A percentile compares a stretch with the other conserved stretches of the same genome.
These are phyloP conservation scores for Clarkia xantiana DNA, from an alignment of 345 rosid species.

Conservation along the genomic window DNA sequence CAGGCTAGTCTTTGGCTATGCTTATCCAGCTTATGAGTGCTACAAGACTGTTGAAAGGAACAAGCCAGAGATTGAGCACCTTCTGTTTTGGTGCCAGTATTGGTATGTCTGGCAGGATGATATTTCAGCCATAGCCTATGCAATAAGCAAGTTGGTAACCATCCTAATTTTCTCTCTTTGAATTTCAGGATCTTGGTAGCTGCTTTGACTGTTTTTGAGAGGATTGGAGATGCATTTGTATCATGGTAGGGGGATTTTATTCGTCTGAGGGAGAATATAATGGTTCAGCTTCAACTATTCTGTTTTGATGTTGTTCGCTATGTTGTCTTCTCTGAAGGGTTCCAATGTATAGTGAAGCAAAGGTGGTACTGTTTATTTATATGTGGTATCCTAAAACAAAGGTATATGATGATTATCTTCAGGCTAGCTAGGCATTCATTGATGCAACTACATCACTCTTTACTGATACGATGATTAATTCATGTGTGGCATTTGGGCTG, in stretches of 20 bases:
- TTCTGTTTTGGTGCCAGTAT: constrained; percentile 54
- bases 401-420: constrained; percentile 10
- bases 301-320: constrained; percentile 6
- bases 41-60: constrained; percentile 39
- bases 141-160: too few relatives aligned
- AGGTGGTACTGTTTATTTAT: constrained; percentile 43
- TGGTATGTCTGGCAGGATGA: constrained; percentile 28
- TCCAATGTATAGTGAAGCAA: constrained; percentile 56
- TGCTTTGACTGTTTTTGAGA: constrained; percentile 39
- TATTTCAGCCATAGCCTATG: not conserved
- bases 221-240: constrained; percentile 43
- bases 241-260: constrained; percentile 31
- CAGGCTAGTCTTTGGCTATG: constrained; percentile 44
- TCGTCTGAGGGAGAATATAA: not conserved
- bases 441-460: too few relatives aligned
- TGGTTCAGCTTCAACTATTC: not conserved
- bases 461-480: too few relatives aligned
- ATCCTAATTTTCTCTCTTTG: not conserved
- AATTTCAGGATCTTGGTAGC: constrained; percentile 52
- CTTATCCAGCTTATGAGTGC: constrained; percentile 53
- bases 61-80: constrained; percentile 44
- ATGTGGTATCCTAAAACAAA: constrained; percentile 55
- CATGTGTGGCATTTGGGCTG: not conserved
- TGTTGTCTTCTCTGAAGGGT: constrained; percentile 30
- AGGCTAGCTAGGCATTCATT: not conserved